Base-by-base conservation (phyloP, 495 filamentous ascomycete species). In the Sphaerosporella brunnea region DNA sequence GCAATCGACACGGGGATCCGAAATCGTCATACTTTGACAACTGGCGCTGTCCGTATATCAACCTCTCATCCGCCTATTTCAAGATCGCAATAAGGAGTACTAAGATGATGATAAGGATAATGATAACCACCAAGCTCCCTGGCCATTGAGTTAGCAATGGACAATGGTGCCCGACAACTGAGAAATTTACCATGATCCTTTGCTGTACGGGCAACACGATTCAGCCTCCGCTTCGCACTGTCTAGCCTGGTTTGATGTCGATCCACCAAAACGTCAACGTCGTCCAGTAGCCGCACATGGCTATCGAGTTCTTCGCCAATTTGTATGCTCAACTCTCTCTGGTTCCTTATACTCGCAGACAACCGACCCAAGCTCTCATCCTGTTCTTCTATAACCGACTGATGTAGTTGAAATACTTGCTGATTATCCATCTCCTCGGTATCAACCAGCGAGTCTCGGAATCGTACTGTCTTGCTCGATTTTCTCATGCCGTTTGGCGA, bases 251-350 rank as follows among this genome's bases (percentile, higher is more conserved):
- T 66, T 62, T 77, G 72, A 66, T 96, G 88, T 47, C 90, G 69
- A 56, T 93, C 85, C 28, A 87, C 80, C 48, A 77, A 69, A 20
- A 70, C 70, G 51, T 95, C 90, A 52, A 92, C 78, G 45, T 87
- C 87, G 65, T 92, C 90, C 34, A 97, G 68, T 67, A 97, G 66
- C 58, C 78, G 65, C 19, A 90, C 82, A 59, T 97, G 90, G 51
- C 75, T 76, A 51, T 97, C 90, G 20, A 97, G 68, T 69, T 97
- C 90, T 61, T 96, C 82, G 20, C 90, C 90, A 59, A 97, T 97
- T 68, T 86, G 83, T 60, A 95, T 90, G 54, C 79, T 84, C 54
- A 97, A 68, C 65, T 96, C 84, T 41, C 93, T 72, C 64, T 96
- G 90, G 40, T 88, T 77, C n/a, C 80, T 74, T 53, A 97, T 94